Base-by-base conservation (phyloP, 2,329 filamentous ascomycete species). In the Fusarium torreyae region DNA sequence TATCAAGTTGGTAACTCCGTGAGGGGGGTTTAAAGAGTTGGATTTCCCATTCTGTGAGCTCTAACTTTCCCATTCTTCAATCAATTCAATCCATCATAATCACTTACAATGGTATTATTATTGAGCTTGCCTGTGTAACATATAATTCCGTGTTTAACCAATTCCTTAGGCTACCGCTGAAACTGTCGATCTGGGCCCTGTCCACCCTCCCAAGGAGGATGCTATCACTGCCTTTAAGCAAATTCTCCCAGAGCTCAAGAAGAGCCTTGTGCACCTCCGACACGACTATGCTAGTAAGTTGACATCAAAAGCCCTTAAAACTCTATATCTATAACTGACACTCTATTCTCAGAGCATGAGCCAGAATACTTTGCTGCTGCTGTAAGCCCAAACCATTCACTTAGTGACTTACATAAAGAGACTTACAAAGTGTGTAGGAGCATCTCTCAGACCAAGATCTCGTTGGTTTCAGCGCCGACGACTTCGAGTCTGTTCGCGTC, bases 401-500 rank as follows among this genome's bases (percentile, higher is more conserved):
- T 31, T 24, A 11, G 17, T 5, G 31, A 6, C 22, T 22, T 14
- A 28, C 9, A 45, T 31, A 5, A 31, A 45, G 42, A 15, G 28
- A 22, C 38, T 65, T 7, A 66, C 22, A 34, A 17, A 42, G 20
- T 14, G 13, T 17, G 26, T 15, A 63, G 63, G 59, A 57, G 36
- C 51, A 61, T 39, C 69, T 75, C 34, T 44, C 82, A 43, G 93
- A 94, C 63, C 96, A 97, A 79, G 88, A 98, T 61, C 97, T 98
- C 81, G 93, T 94, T 61, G 94, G 97, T 82, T 90, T 89, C 52
- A 89, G 91, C 60, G 91, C 90, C 45, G 88, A 97, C 72, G 91
- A 94, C 69, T 88, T 98, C 63, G 96, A 94, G 49, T 93, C 91
- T 50, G 97, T 98, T 84, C 97, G 98, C 82, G 94, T 92, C 3